Evolutionary conservation across 2,329 filamentous ascomycete species (phyloP), one percentile per base, ranked within the genome.

Genomic region (Periconia sp.): DNA sequence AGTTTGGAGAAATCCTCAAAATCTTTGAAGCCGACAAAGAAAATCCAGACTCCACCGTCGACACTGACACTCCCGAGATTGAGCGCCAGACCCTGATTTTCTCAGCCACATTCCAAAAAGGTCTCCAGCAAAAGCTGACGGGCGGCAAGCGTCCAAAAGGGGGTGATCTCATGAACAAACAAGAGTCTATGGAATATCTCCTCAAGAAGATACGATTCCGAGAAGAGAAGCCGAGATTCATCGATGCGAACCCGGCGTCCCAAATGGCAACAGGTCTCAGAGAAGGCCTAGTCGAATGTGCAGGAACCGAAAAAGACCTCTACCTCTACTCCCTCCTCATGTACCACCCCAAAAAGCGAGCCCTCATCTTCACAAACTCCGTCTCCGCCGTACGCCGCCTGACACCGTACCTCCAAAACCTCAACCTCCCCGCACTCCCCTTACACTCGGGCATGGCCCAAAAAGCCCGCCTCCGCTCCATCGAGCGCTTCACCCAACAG

Each of bases 371-470:
- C 73, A 92, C 92, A 27, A 99, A 99, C 77, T 96, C 92, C 43
- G 97, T 99, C 72, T 90, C 90, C 49, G 89, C 93, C 2, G 93
- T 96, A 48, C 88, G 92, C 43, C 90, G 94, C 37, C 80, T 99
- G 13, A 86, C 88, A 0, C 91, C 93, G 0, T 84, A 97, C 68
- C 82, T 99, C 1, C 86, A 93, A 63, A 91, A 90, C 60, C 85
- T 99, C 47, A 84, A 88, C 57, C 81, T 97, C 9, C 86, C 88
- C 2, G 89, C 87, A 1, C 79, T 91, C 11, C 86, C 90, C 0
- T 79, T 99, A 0, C 94, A 99, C 74, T 97, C 92, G 0, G 89
- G 92, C 59, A 97, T 99, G 94, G 82, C 87, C 1, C 94, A 99
- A 75, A 97, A 97, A 74, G 92, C 94, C 2, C 91, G 94, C 43